Conservation (phyloP, 192 early-diverging fungal species). For the Haplosporangium gracile region DNA sequence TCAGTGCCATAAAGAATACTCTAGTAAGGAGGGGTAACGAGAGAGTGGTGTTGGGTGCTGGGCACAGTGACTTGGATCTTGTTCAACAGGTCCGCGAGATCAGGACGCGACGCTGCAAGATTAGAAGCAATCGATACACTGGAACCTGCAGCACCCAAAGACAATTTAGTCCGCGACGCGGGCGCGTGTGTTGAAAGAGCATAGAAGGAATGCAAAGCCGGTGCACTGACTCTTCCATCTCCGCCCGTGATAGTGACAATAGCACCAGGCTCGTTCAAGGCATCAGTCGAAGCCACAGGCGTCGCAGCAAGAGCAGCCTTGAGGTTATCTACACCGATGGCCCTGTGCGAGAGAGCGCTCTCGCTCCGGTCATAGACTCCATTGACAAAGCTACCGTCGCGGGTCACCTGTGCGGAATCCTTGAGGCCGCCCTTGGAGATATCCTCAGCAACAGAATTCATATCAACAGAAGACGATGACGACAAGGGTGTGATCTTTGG, state of each 20-base stretch:
- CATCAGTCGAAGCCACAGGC: constrained; percentile 3
- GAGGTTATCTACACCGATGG: constrained; percentile 43
- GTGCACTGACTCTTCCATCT: constrained; percentile 5
- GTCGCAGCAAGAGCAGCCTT: constrained; percentile 36
- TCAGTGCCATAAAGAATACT: not conserved
- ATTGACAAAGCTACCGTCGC: constrained; percentile 1
- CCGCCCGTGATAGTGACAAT: constrained; percentile 26
- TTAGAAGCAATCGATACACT: constrained; percentile 22
- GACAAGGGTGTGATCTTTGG: constrained; percentile 29
- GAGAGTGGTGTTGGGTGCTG: constrained; percentile 1
- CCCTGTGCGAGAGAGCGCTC: constrained; percentile 9
- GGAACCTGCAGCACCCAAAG: not conserved
- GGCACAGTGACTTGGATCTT: constrained; percentile 32
- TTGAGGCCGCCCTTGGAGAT: not conserved
- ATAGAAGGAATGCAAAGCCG: constrained; percentile 15
- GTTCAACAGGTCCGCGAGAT: constrained; percentile 40
- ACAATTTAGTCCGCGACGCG: constrained; percentile 10
- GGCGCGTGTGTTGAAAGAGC: constrained; percentile 4
- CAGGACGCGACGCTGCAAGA: constrained; percentile 31
- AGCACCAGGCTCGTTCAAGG: constrained; percentile 8
- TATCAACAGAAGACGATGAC: constrained; percentile 11
- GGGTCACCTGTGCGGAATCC: constrained; percentile 19
- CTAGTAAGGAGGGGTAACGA: constrained; percentile 36
- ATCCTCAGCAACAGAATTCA: not conserved
- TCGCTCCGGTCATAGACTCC: not conserved